A percentile compares a stretch with the other conserved stretches of the same genome.
These are phyloP conservation scores for Pezizomycotina sp. DNA, from an alignment of 2,329 filamentous ascomycete species.

Conservation along the genomic window DNA sequence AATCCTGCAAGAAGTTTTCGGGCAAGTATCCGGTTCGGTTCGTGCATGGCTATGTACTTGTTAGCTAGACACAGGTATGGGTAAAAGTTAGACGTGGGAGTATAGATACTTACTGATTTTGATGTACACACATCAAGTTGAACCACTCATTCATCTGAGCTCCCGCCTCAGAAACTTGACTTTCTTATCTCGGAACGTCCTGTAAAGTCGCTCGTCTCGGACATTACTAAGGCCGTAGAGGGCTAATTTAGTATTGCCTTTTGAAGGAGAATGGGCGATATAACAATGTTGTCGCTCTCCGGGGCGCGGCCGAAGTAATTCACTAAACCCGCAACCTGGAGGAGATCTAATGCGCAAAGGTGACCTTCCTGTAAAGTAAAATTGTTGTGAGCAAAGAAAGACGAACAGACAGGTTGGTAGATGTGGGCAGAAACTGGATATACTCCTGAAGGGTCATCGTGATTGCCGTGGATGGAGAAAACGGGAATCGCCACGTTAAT, in stretches of 20 bases:
- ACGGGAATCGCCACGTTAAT: constrained; percentile 96
- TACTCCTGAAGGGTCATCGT: constrained; percentile 84
- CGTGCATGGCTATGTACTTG: constrained; percentile 45
- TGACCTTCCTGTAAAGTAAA: constrained; percentile 48
- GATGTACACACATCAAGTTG: constrained; percentile 85
- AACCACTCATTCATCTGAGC: constrained; percentile 81
- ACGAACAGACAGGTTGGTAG: not conserved
- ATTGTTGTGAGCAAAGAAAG: constrained; percentile 1
- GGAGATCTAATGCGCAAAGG: constrained; percentile 72
- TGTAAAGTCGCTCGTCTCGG: constrained; percentile 81
- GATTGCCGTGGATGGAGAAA: constrained; percentile 96
- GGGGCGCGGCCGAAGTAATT: constrained; percentile 93
- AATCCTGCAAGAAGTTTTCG: constrained; percentile 80
- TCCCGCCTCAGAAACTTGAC: constrained; percentile 78
- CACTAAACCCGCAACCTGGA: constrained; percentile 77
- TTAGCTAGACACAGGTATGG: not conserved
- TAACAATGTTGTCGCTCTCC: constrained; percentile 80
- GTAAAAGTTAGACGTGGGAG: not conserved
- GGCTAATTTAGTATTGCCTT: constrained; percentile 87
- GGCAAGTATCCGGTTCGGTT: constrained; percentile 80
- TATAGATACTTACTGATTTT: constrained; percentile 50
- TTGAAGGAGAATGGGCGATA: constrained; percentile 82
- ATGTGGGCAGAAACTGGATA: constrained; percentile 10
- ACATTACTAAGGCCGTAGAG: constrained; percentile 93
- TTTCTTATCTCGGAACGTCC: constrained; percentile 80